Evolutionary conservation across 305 asterid genomes (phyloP).

Genomic region (Fraxinus angustifolia): DNA sequence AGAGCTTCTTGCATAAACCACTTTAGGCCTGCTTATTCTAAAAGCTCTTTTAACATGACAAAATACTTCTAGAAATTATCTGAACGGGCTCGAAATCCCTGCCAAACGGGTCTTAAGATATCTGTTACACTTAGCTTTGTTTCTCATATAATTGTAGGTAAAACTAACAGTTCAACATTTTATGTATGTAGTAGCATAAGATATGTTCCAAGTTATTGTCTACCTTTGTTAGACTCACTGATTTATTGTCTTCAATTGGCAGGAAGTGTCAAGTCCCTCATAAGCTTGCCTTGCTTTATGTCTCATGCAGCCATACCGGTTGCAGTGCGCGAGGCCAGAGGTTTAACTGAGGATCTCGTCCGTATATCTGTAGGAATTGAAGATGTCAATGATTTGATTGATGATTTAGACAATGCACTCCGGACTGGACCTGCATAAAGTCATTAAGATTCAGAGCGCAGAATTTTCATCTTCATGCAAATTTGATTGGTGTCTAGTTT

Average conservation of each 20-base stretch:
- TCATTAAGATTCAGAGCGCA: not conserved
- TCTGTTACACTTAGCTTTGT: not conserved
- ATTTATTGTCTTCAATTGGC: constrained; percentile 12
- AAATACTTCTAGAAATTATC: not conserved
- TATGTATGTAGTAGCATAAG: not conserved
- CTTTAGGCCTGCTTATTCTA: not conserved
- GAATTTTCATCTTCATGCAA: not conserved
- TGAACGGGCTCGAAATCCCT: not conserved
- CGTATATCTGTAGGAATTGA: constrained; percentile 84
- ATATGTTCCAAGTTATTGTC: not conserved
- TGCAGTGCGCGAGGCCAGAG: constrained; percentile 73
- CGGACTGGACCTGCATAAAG: constrained; percentile 49
- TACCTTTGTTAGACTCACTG: not conserved
- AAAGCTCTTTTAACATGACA: not conserved
- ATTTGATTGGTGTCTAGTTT: not conserved
- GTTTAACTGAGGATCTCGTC: constrained; percentile 69
- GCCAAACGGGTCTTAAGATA: not conserved
- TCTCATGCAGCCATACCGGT: constrained; percentile 84
- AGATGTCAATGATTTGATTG: constrained; percentile 72
- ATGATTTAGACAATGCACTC: constrained; percentile 60
- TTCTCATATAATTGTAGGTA: not conserved
- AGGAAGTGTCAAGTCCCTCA: constrained; percentile 93
- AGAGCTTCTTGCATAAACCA: not conserved
- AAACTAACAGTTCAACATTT: not conserved
- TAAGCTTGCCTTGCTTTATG: constrained; percentile 92